These are phyloP conservation scores for Clarireedia hainanense DNA, from an alignment of 2,329 filamentous ascomycete species.

Conservation along the genomic window DNA sequence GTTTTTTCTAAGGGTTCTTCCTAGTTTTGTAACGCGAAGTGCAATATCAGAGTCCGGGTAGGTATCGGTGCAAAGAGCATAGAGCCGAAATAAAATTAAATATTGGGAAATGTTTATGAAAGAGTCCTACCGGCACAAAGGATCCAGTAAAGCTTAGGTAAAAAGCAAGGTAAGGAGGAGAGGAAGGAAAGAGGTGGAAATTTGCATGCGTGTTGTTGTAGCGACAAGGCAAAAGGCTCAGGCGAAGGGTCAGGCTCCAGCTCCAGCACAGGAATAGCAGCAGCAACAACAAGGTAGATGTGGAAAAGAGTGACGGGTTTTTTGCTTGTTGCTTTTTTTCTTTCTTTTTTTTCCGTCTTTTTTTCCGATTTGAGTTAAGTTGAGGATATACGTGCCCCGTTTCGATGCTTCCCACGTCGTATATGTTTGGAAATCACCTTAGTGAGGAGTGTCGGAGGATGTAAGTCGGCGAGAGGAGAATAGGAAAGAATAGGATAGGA, in stretches of 20 bases:
- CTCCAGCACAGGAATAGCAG: background rate
- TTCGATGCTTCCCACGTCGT: no score
- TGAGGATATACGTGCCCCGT: no score
- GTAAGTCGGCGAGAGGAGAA: no score
- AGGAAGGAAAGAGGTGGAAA: background rate
- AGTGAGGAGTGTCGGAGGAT: no score
- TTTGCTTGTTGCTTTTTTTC: no score
- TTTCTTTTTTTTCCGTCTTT: no score
- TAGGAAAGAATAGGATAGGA: no score
- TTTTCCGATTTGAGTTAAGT: no score
- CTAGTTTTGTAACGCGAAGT: constrained; percentile 4
- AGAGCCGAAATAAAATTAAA: background rate
- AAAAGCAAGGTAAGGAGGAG: background rate
- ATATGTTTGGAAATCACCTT: no score
- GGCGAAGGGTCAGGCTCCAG: background rate
- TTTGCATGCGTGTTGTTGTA: background rate
- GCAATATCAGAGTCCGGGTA: background rate
- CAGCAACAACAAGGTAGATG: background rate
- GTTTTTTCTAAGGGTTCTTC: constrained; percentile 7
- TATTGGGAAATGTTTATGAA: background rate
- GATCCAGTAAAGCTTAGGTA: background rate
- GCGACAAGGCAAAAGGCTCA: background rate
- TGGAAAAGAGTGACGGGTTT: no score
- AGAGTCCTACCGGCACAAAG: background rate
- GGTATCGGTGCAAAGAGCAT: background rate